Base-by-base conservation (phyloP, 1,284 basidiomycete genomes). In the Flammula alnicola region DNA sequence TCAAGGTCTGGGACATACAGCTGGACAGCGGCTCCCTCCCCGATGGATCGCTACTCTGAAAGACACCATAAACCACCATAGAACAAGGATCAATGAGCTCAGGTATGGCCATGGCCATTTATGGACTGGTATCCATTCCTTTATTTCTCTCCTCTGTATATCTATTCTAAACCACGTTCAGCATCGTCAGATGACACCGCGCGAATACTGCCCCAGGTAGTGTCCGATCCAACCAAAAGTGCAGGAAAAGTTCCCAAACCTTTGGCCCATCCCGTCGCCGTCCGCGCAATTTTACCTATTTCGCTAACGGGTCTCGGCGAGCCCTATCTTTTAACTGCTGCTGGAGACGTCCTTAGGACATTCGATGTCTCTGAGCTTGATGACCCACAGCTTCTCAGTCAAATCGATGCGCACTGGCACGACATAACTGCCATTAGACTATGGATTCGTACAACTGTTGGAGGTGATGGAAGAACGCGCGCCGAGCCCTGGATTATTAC, bases 101-200 rank as follows among this genome's bases (percentile, higher is more conserved):
- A 50, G 74, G 5, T 77, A 85, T 31, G 82, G 79, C 0, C 76
- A 79, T 9, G 87, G 80, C 0, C 79, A 89, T 25, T 70, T 95
- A 17, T 96, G 93, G 93, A 93, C 88, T 53, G 90, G 93, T 95
- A 63, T 17, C 33, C 51, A 29, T 26, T 17, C 33, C 8, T 25
- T 10, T 25, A 32, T 49, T 12, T 22, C 14, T 33, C 8, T 16
- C 17, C n/a, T 31, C 1, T 37, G 26, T 27, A 23, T 12, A 8
- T 22, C 11, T 20, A 11, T 41, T 14, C 12, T 38, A 4, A 29
- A 32, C 11, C 19, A 19, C n/a, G 3, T 38, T 12, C 64, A 94
- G 95, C 87, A 2, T 97, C 95, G 4, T 78, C 88, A 16, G 95
- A 98, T 65, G 90, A 93, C 44, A 90, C 88, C 0, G 84, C 88